These are phyloP conservation scores for Blastocystis sp. DNA, from an alignment of 352 stramenopile species.

Conservation along the genomic window DNA sequence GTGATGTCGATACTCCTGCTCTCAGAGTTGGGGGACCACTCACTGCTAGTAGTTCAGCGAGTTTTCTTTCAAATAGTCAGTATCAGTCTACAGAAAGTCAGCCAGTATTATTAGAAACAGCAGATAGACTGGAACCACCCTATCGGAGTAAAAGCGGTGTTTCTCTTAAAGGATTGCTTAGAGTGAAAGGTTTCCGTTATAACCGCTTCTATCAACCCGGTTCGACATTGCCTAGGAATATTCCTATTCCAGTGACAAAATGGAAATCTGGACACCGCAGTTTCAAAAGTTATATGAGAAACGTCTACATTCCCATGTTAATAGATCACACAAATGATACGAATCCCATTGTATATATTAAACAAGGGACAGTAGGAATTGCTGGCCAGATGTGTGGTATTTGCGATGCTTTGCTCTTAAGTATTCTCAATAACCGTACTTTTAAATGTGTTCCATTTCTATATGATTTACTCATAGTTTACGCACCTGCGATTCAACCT, in stretches of 20 bases:
- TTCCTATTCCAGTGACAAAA: background rate
- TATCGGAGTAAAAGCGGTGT: no score
- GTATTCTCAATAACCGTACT: background rate
- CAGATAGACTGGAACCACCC: no score
- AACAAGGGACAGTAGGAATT: background rate
- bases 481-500: background rate
- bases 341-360: background rate
- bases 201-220: background rate
- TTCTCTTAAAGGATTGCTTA: background rate
- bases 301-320: background rate
- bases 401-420: background rate
- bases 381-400: conserved; percentile 23
- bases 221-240: background rate
- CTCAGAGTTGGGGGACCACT: no score
- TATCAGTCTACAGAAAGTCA: no score
- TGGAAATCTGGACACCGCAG: background rate
- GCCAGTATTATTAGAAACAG: no score
- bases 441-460: background rate
- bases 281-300: background rate
- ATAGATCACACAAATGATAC: background rate
- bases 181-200: background rate
- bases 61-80: no score
- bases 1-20: no score
- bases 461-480: background rate
- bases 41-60: no score